These are phyloP conservation scores for Aschersonia sp. DNA, from an alignment of 2,329 filamentous ascomycete genomes.

Conservation along the genomic window DNA sequence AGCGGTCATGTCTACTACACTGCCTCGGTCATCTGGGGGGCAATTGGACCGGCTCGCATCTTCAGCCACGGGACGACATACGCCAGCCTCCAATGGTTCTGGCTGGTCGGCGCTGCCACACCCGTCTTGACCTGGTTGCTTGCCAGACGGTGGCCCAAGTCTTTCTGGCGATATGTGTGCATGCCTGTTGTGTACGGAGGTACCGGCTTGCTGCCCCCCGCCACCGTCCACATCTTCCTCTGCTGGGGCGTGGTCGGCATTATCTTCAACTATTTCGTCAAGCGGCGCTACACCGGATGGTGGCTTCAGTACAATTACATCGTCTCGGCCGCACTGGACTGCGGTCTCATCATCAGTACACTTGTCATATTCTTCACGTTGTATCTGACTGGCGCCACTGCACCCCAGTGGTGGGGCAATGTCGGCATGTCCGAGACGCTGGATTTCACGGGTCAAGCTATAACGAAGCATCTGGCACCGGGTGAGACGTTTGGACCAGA, in stretches of 20 bases:
- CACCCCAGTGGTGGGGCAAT: slow-evolving; percentile 52
- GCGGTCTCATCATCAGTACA: slow-evolving; percentile 49
- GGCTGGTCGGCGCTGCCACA: slow-evolving; percentile 47
- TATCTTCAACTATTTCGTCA: slow-evolving; percentile 54
- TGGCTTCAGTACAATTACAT: slow-evolving; percentile 71
- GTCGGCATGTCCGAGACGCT: slow-evolving; percentile 28
- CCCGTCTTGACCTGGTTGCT: slow-evolving; percentile 50
- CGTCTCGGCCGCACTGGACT: slow-evolving; percentile 56
- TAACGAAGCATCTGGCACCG: slow-evolving; percentile 23
- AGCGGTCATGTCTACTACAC: slow-evolving; percentile 47
- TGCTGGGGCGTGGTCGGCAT: slow-evolving; percentile 55
- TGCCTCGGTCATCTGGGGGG: slow-evolving; percentile 57
- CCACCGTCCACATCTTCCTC: slow-evolving; percentile 56
- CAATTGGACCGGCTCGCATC: slow-evolving; percentile 56
- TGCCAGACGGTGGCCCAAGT: slow-evolving; percentile 46
- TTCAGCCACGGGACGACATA: slow-evolving; percentile 52
- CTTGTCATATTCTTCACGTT: slow-evolving; percentile 58
- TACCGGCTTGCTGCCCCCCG: slow-evolving; percentile 48
- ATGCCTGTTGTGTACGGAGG: slow-evolving; percentile 56
- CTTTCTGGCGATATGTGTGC: slow-evolving; percentile 49
- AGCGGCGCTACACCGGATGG: slow-evolving; percentile 52
- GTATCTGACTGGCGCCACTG: slow-evolving; percentile 38
- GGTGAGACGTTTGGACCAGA: slow-evolving; percentile 37
- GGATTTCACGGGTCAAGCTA: slow-evolving; percentile 28
- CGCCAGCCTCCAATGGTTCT: slow-evolving; percentile 53